Conservation (phyloP, 2,329 filamentous ascomycete genomes). For the Sclerotinia trifoliorum region DNA sequence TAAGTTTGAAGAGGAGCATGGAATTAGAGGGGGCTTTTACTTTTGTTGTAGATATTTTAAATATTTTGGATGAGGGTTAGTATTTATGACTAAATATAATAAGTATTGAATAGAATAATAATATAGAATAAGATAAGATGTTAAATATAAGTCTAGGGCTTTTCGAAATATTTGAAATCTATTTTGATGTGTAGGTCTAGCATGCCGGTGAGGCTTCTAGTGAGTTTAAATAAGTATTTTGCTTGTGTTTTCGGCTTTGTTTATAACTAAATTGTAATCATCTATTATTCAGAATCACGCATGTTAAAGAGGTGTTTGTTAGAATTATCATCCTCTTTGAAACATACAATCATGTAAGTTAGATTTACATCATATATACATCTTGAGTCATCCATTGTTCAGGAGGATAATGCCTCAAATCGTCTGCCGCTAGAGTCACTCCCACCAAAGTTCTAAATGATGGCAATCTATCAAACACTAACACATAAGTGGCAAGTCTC, state of each 20-base stretch:
- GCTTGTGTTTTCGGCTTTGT: neutral
- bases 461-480: neutral
- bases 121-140: neutral
- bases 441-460: neutral
- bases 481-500: neutral
- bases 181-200: neutral
- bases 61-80: neutral
- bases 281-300: neutral
- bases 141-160: too few relatives aligned
- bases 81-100: slow-evolving; percentile 5
- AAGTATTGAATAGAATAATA: neutral
- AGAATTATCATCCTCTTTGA: neutral
- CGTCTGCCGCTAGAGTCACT: neutral
- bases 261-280: neutral
- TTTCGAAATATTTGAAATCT: neutral
- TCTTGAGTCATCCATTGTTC: too few relatives aligned
- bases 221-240: neutral
- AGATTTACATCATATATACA: neutral
- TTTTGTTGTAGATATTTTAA: slow-evolving; percentile 7
- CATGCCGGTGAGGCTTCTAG: neutral
- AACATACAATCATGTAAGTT: neutral
- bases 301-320: neutral
- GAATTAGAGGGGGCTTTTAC: neutral
- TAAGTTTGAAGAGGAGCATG: neutral
- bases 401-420: neutral